Percentiles rank a stretch among this genome's conserved stretches.
phyloP scores from a whole-genome alignment of 345 rosid species.

The Ailanthus altissimus region DNA sequence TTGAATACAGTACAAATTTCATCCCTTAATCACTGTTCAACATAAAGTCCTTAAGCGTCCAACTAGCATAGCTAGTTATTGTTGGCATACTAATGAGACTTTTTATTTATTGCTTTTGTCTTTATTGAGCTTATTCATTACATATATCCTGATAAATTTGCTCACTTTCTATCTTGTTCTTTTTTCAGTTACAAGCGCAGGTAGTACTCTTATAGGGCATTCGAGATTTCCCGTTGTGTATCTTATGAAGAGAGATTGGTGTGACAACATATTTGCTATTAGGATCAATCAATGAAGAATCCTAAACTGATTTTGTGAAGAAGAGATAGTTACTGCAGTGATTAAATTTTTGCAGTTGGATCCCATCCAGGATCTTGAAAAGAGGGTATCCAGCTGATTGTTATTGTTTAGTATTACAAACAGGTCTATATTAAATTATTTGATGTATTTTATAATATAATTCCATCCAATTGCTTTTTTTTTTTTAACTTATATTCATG shows the following conservation, averaged over 20 bases:
- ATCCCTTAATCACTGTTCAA: not conserved
- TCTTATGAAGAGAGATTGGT: not conserved
- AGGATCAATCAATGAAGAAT: too few species aligned
- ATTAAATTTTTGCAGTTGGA: not conserved
- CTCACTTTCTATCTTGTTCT: not conserved
- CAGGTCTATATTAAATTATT: not conserved
- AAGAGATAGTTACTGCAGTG: not conserved
- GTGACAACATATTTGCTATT: not conserved
- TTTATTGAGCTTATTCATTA: not conserved
- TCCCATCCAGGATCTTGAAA: not conserved
- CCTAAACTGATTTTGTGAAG: not conserved
- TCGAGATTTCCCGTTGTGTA: not conserved
- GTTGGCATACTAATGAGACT: too few species aligned
- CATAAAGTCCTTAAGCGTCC: not conserved
- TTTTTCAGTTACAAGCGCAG: slow-evolving; percentile 46
- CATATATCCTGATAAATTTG: not conserved
- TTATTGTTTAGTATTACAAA: not conserved
- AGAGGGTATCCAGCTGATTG: not conserved
- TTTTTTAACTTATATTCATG: too few species aligned
- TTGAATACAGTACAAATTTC: not conserved
- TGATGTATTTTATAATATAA: not conserved
- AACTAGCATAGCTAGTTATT: not conserved
- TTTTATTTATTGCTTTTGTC: too few species aligned
- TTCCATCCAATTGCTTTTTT: not conserved
- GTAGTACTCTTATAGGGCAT: slow-evolving; percentile 21